Percentiles rank a stretch among this genome's conserved stretches.
Conservation (phyloP, 257 asterid genomes). For the Solanum rostratum region DNA sequence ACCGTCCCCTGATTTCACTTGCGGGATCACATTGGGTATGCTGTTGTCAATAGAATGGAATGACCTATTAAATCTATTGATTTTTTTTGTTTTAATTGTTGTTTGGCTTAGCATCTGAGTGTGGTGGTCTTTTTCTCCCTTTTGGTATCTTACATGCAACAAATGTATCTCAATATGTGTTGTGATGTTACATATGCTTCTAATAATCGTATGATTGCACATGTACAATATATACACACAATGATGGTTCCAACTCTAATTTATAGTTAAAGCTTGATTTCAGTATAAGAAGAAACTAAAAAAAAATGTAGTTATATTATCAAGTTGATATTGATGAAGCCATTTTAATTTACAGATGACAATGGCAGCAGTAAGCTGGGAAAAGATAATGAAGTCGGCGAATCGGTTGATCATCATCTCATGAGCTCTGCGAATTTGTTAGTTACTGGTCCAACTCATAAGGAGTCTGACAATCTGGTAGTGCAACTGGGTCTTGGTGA, state of each 20-base stretch:
- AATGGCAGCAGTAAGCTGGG: slow-evolving; percentile 14
- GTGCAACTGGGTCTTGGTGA: slow-evolving; percentile 7
- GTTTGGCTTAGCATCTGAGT: neutral
- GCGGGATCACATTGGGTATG: neutral
- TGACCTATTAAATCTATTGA: neutral
- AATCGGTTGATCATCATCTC: slow-evolving; percentile 5
- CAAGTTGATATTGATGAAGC: neutral
- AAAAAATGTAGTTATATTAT: neutral
- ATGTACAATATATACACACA: neutral
- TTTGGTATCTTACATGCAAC: neutral
- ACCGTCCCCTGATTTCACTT: neutral
- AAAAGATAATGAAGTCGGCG: slow-evolving; percentile 9
- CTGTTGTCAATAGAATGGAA: neutral
- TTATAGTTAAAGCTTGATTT: neutral
- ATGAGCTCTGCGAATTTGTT: slow-evolving; percentile 11
- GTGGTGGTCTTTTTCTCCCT: neutral
- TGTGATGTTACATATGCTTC: neutral
- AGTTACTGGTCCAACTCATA: slow-evolving; percentile 1
- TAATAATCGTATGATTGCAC: neutral
- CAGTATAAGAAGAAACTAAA: neutral
- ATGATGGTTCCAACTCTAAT: neutral
- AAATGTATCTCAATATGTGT: neutral
- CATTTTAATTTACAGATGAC: slow-evolving; percentile 5
- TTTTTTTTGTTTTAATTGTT: neutral
- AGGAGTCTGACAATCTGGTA: neutral